Conservation (phyloP, 495 filamentous ascomycete genomes). For the Podospora conica region DNA sequence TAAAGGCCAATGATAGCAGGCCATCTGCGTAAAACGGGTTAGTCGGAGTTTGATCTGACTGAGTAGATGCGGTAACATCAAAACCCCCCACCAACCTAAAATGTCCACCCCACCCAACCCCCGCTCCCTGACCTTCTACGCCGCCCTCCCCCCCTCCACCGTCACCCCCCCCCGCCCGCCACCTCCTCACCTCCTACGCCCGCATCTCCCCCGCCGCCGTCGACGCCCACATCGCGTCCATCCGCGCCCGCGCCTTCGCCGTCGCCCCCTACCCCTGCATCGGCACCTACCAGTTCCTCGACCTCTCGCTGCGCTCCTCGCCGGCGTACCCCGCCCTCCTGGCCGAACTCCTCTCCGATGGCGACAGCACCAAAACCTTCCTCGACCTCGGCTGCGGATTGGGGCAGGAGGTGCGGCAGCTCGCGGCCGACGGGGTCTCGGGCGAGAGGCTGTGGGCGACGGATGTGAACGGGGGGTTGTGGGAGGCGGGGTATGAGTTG, state of each 20-base stretch:
- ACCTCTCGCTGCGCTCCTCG: constrained; percentile 24
- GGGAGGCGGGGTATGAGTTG: constrained; percentile 13
- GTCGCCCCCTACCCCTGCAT: constrained; percentile 34
- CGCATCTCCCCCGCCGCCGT: neutral
- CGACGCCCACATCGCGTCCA: neutral
- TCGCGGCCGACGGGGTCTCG: constrained; percentile 38
- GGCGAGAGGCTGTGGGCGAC: constrained; percentile 35
- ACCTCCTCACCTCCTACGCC: neutral
- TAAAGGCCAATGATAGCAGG: no score
- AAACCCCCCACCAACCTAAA: neutral
- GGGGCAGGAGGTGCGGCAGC: constrained; percentile 42
- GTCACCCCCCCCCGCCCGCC: neutral
- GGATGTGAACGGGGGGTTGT: constrained; percentile 40
- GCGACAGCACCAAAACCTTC: constrained; percentile 24
- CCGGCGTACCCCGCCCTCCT: constrained; percentile 20
- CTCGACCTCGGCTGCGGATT: constrained; percentile 48
- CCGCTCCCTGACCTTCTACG: neutral
- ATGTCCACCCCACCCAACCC: neutral
- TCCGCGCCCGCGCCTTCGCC: constrained; percentile 1
- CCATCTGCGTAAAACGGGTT: no score
- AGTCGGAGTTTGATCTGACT: no score
- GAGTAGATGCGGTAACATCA: no score
- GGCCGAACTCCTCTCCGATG: constrained; percentile 6
- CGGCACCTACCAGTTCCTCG: constrained; percentile 33
- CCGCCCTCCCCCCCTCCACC: neutral